Percentiles rank a stretch among this genome's conserved stretches.
phyloP scores from a whole-genome alignment of 345 rosid species.

The Eucalyptus polybractea region DNA sequence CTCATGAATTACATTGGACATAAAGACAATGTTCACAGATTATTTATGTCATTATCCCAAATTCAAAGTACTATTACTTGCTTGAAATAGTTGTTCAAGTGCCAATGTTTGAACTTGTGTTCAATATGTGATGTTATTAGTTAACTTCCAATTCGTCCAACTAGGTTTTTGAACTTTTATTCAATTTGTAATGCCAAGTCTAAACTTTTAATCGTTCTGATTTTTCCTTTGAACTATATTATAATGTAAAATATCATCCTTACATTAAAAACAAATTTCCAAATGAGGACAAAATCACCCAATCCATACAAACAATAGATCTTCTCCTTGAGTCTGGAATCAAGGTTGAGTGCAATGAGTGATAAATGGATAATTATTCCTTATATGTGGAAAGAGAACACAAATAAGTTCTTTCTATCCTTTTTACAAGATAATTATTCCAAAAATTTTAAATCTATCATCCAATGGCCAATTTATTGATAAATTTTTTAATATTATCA shows the following conservation, averaged over 20 bases:
- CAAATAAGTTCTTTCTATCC: not conserved
- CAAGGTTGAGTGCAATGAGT: not conserved
- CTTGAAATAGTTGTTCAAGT: not conserved
- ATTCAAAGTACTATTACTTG: not conserved
- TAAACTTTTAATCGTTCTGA: not conserved
- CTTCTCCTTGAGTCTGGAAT: not conserved
- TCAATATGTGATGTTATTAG: not conserved
- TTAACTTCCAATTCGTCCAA: not conserved
- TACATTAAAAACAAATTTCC: not conserved
- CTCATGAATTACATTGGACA: too few species aligned
- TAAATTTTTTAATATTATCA: not conserved
- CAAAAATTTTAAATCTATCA: not conserved
- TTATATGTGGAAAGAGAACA: not conserved
- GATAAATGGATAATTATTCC: not conserved
- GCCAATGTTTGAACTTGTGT: not conserved
- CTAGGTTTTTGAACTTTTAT: not conserved
- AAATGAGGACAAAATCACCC: not conserved
- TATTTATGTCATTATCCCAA: not conserved
- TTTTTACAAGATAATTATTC: not conserved
- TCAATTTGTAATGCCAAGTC: not conserved
- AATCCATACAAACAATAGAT: not conserved
- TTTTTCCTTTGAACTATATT: not conserved
- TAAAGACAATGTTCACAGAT: too few species aligned
- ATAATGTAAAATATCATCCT: not conserved
- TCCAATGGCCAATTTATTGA: not conserved